Base-by-base conservation (phyloP, 2,329 filamentous ascomycete genomes). In the Penicillium palitans region DNA sequence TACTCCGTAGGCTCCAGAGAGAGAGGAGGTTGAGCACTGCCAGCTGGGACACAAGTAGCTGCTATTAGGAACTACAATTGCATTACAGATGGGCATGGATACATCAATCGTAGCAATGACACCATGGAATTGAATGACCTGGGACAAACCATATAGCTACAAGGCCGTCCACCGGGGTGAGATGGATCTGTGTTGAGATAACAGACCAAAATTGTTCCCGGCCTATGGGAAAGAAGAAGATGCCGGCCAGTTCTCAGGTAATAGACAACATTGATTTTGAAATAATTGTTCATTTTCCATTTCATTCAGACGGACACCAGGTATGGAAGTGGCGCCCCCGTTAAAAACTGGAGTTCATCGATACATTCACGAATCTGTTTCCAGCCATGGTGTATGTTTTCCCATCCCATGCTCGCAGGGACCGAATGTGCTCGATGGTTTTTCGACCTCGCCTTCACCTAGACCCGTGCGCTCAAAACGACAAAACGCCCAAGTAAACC, bases 291-390 rank as follows among this genome's bases (percentile, higher is more conserved):
- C 70, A 72, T 73, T 74, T 74, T 75, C 70, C 71, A 70, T 74
- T 74, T 75, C 73, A 75, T 76, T 73, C 68, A 72, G 70, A 67
- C 61, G 66, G 72, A 69, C 68, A 68, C 73, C 72, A 71, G 66
- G 63, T 72, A 68, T 67, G 57, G 59, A 64, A 67, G 65, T 68
- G 70, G 66, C 71, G 65, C 67, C 71, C 70, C 67, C 69, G 69
- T 72, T 66, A 69, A 68, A 68, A 71, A 71, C 66, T 70, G 65
- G 72, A 72, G 67, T 70, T 72, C 72, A 74, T 72, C 73, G 71
- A 74, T 72, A 73, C 72, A 74, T 72, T 73, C 68, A 72, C 72
- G 69, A 71, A 74, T 74, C 72, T 70, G 73, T 71, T 69, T 73
- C 71, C 70, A 74, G 74, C 71, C 68, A 74, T 71, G 70, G 71